Evolutionary conservation across 2,329 filamentous ascomycete genomes (phyloP).

Genomic region (Hansfordia pulvinata): DNA sequence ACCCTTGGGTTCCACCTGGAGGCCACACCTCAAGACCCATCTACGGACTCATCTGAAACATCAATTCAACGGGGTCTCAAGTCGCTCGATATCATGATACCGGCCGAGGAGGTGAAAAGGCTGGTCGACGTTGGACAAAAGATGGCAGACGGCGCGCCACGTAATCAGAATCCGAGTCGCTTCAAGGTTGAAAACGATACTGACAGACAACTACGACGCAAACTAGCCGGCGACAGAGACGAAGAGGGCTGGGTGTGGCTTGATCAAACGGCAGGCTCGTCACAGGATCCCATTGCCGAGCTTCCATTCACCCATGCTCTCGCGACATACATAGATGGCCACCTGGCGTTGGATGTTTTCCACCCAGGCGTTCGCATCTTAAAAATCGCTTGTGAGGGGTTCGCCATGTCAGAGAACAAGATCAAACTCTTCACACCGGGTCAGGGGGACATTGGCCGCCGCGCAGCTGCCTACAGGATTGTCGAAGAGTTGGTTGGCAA

Average conservation of each 20-base stretch:
- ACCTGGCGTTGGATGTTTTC: constrained; percentile 39
- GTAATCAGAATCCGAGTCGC: background rate
- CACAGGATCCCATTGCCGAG: too few species aligned
- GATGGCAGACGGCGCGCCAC: constrained; percentile 1
- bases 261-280: background rate
- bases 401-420: too few species aligned
- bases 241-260: constrained; percentile 42
- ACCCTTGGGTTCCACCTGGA: constrained; percentile 36
- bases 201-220: constrained; percentile 23
- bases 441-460: too few species aligned
- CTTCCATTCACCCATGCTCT: constrained; percentile 38
- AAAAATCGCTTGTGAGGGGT: constrained; percentile 41
- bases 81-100: constrained; percentile 37
- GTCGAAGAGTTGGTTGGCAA: too few species aligned
- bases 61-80: constrained; percentile 19
- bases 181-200: constrained; percentile 17
- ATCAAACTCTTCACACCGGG: too few species aligned
- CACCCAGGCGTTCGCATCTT: constrained; percentile 38
- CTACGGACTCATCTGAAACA: constrained; percentile 2
- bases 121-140: constrained; percentile 28
- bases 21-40: constrained; percentile 5
- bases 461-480: too few species aligned
- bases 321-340: constrained; percentile 32
- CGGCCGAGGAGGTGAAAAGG: constrained; percentile 28
- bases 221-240: constrained; percentile 28